These are phyloP conservation scores for Sporothrix pseudoabietina DNA, from an alignment of 2,329 filamentous ascomycete genomes.

Conservation along the genomic window DNA sequence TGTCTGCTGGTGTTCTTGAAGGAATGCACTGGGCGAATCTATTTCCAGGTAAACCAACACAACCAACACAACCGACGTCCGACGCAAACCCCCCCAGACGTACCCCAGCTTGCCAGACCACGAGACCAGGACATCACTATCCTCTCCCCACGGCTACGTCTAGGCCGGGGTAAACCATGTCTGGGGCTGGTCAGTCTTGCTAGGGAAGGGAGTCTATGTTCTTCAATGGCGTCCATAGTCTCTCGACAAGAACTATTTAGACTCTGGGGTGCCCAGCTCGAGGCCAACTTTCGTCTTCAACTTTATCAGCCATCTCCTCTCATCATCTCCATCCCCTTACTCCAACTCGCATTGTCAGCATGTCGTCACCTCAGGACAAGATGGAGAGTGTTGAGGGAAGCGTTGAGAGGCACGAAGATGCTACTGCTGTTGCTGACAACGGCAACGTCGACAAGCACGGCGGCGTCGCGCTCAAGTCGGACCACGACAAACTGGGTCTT, in stretches of 20 bases:
- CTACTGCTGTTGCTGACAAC: neutral
- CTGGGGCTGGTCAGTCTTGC: neutral
- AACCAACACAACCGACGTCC: too few relatives aligned
- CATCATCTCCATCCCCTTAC: neutral
- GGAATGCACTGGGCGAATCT: too few relatives aligned
- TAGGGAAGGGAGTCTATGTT: neutral
- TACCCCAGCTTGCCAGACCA: neutral
- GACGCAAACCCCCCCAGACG: too few relatives aligned
- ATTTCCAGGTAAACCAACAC: too few relatives aligned
- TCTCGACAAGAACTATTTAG: neutral
- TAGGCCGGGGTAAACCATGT: neutral
- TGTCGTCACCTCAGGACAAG: conserved; percentile 3
- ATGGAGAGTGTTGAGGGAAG: neutral
- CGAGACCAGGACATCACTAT: neutral
- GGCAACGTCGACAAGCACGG: neutral
- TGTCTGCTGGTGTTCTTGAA: too few relatives aligned
- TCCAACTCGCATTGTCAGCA: neutral
- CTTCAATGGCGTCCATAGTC: too few relatives aligned
- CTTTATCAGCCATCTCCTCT: neutral
- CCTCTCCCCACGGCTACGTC: neutral
- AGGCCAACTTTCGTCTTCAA: neutral
- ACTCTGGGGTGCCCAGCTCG: neutral
- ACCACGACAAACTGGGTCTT: conserved; percentile 28
- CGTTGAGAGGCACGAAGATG: conserved; percentile 11
- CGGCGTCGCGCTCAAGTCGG: conserved; percentile 28